Evolutionary conservation across 768 basidiomycete species (phyloP).

Genomic region (Podaxis mareebaensis): DNA sequence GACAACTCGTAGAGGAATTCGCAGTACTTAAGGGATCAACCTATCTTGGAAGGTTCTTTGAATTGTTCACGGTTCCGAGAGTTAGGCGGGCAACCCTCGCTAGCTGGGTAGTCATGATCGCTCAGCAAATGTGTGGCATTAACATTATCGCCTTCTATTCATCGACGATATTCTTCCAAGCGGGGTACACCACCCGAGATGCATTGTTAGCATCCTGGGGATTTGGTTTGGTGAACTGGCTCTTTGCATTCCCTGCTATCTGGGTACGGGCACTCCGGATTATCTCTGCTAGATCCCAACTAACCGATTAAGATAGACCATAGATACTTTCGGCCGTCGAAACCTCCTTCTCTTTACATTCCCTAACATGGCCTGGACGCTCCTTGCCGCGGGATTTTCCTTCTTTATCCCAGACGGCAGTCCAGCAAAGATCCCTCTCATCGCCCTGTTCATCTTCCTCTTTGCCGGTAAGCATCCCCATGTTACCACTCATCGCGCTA

Average conservation of each 20-base stretch:
- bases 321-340: slow-evolving; percentile 79
- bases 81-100: slow-evolving; percentile 51
- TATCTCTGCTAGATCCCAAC: slow-evolving; percentile 17
- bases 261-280: slow-evolving; percentile 36
- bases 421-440: slow-evolving; percentile 41
- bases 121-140: slow-evolving; percentile 84
- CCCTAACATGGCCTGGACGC: slow-evolving; percentile 77
- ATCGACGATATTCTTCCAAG: slow-evolving; percentile 66
- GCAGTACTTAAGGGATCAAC: slow-evolving; percentile 55
- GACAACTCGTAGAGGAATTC: slow-evolving; percentile 66
- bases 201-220: slow-evolving; percentile 69
- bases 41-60: slow-evolving; percentile 48
- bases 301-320: slow-evolving; percentile 37
- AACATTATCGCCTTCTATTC: slow-evolving; percentile 84
- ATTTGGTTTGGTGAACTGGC: slow-evolving; percentile 65
- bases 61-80: slow-evolving; percentile 77
- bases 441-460: slow-evolving; percentile 44
- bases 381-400: slow-evolving; percentile 75
- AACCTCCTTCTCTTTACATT: slow-evolving; percentile 76
- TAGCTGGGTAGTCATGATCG: slow-evolving; percentile 61
- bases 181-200: slow-evolving; percentile 52
- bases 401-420: slow-evolving; percentile 48
- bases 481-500: neutral
- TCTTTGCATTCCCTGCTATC: slow-evolving; percentile 68
- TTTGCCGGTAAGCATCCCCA: slow-evolving; percentile 35